These are phyloP conservation scores for Phytopythium sindhum DNA, from an alignment of 352 stramenopile genomes.

Conservation along the genomic window DNA sequence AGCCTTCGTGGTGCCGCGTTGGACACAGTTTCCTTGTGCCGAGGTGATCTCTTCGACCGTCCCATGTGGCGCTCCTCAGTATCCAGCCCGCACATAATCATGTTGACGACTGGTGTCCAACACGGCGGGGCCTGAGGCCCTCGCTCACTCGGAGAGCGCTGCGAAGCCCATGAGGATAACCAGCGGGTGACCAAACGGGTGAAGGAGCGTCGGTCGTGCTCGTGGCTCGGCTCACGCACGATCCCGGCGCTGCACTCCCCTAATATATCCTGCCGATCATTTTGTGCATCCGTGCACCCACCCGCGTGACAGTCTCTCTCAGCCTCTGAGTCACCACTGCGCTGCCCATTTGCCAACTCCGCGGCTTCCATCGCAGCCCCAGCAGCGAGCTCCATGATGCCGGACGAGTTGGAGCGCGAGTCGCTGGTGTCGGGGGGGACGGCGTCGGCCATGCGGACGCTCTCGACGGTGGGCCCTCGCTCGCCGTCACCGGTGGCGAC, in stretches of 20 bases:
- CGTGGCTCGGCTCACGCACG: not conserved
- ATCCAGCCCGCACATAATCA: not conserved
- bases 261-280: not conserved
- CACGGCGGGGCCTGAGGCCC: no score
- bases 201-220: not conserved
- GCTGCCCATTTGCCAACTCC: not conserved
- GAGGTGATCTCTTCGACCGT: not conserved
- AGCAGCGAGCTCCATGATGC: no score
- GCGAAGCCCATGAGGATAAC: no score
- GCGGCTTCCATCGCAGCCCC: not conserved
- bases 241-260: not conserved
- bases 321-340: not conserved
- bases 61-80: not conserved
- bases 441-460: not conserved
- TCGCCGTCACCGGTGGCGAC: conserved; percentile 3
- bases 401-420: not conserved
- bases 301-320: not conserved
- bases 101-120: not conserved
- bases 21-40: conserved; percentile 10
- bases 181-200: not conserved
- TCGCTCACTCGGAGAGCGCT: no score
- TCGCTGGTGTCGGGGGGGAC: not conserved
- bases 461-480: not conserved
- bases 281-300: not conserved
- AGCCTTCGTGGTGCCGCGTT: conserved; percentile 13